Base-by-base conservation (phyloP, 1,284 basidiomycete genomes). In the Leccinum solheimii region DNA sequence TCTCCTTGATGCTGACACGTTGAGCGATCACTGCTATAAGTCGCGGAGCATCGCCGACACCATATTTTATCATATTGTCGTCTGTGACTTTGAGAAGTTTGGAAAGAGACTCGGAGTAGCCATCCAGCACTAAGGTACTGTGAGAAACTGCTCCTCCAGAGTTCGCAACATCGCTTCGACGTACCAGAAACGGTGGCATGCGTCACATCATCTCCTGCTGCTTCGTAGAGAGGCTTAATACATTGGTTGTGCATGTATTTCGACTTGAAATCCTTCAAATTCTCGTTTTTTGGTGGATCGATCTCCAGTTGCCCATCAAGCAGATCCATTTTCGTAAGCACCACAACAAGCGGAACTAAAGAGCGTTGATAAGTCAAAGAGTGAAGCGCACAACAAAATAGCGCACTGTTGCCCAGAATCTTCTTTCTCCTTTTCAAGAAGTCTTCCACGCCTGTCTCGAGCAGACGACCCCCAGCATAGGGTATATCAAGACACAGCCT, bases 11-110 rank as follows among this genome's bases (percentile, higher is more conserved):
- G 13, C 58, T 62, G 13, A 69, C 38, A 11, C 68, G 66, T 16
- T 71, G 68, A n/a, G 69, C 69, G 19, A 68, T 61, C 13, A 32
- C 13, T 6, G 57, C 66, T 7, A 55, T 8, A 21, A 59, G n/a
- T 23, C 59, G 55, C 0, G 63, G 55, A 1, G 51, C 66, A 16
- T 66, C 68, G 10, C 43, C 49, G 13, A 55, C 48, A 21, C 55
- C 3, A 49, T 66, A 51, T 1, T 50, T 32, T 4, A 4, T n/a
- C 57, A 71, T 62, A 13, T 19, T 40, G 10, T 58, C 19, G 1
- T 34, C 3, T 0, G 67, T 71, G 1, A 32, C 43, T 13, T 16
- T 36, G 34, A 69, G 27, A 16, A 68, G 56, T 0, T 2, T 3
- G 2, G 45, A 19, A 8, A 68, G 57, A 3, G 48, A 54, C 2